Conservation (phyloP, 2,329 filamentous ascomycete species). For the Mycosphaerella sp. region DNA sequence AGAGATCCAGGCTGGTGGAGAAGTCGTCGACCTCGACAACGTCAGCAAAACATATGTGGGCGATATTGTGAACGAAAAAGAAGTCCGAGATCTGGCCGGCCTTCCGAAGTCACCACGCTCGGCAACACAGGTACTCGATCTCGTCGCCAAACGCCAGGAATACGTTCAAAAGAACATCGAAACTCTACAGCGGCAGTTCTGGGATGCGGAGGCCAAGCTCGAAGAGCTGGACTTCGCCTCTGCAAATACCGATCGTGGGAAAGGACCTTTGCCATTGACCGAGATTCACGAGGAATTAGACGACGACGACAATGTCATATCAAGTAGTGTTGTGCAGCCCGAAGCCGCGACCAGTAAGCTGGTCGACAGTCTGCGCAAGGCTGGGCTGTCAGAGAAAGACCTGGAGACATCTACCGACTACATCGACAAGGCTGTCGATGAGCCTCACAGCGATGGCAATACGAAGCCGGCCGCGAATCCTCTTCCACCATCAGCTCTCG, state of each 20-base stretch:
- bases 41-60: constrained; percentile 57
- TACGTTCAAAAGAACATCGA: constrained; percentile 80
- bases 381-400: constrained; percentile 51
- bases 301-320: constrained; percentile 79
- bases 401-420: constrained; percentile 9
- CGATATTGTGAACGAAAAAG: constrained; percentile 57
- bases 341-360: constrained; percentile 63
- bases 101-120: constrained; percentile 44
- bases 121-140: constrained; percentile 57
- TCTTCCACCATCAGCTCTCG: constrained; percentile 17
- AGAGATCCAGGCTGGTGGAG: constrained; percentile 57
- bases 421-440: constrained; percentile 6
- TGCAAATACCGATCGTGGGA: constrained; percentile 36
- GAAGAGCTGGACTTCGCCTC: constrained; percentile 47
- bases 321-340: constrained; percentile 47
- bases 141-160: constrained; percentile 72
- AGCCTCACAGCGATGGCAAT: constrained; percentile 11
- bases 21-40: constrained; percentile 21
- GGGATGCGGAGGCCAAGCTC: constrained; percentile 62
- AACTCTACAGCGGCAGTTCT: constrained; percentile 67
- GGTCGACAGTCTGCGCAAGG: constrained; percentile 67
- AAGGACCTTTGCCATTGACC: constrained; percentile 67
- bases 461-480: neutral
- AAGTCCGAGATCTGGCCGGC: constrained; percentile 52
- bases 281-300: constrained; percentile 92